These are phyloP conservation scores for Apophysomyces variabilis DNA, from an alignment of 371 early-diverging fungal genomes.

Conservation along the genomic window DNA sequence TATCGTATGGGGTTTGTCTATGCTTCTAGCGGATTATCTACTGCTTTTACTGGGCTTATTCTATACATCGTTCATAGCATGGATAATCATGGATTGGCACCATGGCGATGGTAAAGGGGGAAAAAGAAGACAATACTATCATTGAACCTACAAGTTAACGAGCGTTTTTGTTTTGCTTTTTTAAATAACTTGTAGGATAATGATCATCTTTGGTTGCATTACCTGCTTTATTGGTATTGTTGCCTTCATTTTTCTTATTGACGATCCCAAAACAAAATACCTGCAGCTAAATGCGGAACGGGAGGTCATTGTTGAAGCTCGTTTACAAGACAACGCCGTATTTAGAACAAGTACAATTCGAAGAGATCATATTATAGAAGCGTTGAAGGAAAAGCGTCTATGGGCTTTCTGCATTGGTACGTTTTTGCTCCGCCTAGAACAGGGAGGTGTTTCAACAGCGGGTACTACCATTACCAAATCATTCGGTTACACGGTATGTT, in stretches of 20 bases:
- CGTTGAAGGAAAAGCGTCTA: constrained; percentile 34
- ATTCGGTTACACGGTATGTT: constrained; percentile 36
- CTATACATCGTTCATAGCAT: constrained; percentile 54
- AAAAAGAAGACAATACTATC: neutral
- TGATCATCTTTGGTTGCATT: neutral
- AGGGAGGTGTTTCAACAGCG: constrained; percentile 37
- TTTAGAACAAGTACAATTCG: constrained; percentile 34
- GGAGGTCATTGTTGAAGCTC: neutral
- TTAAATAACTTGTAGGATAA: neutral
- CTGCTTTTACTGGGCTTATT: constrained; percentile 57
- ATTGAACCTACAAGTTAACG: no score
- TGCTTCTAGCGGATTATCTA: constrained; percentile 33
- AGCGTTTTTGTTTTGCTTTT: neutral
- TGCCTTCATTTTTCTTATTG: neutral
- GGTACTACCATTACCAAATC: constrained; percentile 29
- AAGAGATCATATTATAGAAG: constrained; percentile 34
- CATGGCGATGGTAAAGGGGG: constrained; percentile 49
- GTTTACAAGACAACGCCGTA: neutral
- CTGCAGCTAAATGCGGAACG: neutral
- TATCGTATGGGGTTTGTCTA: constrained; percentile 17
- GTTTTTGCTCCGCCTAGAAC: constrained; percentile 31
- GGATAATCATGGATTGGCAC: constrained; percentile 28
- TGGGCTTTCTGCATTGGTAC: constrained; percentile 33
- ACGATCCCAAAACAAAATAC: neutral
- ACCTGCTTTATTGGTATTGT: neutral